Percentiles rank a stretch among this genome's conserved stretches.
Conservation (phyloP, 140 eudicot genomes). For the Ambrosia hybrid region DNA sequence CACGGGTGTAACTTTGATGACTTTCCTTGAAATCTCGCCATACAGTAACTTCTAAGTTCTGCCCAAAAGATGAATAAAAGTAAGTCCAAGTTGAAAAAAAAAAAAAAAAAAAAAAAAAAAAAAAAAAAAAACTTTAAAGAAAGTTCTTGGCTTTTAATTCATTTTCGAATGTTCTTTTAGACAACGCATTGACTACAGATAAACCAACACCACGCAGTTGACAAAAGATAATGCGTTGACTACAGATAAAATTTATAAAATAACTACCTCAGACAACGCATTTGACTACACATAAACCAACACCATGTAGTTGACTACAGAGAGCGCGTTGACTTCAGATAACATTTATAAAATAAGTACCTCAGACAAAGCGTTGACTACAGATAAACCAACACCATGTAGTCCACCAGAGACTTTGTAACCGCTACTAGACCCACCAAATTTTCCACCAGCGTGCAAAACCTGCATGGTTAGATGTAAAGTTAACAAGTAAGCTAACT, state of each 20-base stretch:
- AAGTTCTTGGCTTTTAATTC: too few species aligned
- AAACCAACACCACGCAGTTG: too few species aligned
- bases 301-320: too few species aligned
- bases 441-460: conserved; percentile 99
- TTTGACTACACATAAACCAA: too few species aligned
- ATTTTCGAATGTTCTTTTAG: too few species aligned
- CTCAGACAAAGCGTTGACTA: conserved; percentile 95
- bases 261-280: too few species aligned
- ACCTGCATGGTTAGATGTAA: conserved; percentile 57
- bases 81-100: neutral
- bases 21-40: conserved; percentile 84
- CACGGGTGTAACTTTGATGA: conserved; percentile 83
- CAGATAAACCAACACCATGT: conserved; percentile 98
- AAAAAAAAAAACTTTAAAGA: too few species aligned
- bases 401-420: conserved; percentile 97
- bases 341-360: conserved; percentile 34
- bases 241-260: too few species aligned
- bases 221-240: too few species aligned
- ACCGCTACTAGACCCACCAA: conserved; percentile 98
- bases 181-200: too few species aligned
- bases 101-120: too few species aligned
- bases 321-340: too few species aligned
- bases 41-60: conserved; percentile 90
- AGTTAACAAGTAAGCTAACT: conserved; percentile 10
- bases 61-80: conserved; percentile 19